Percentiles rank a stretch among this genome's conserved stretches.
These are phyloP conservation scores for Petasospora rhodanensis DNA, from an alignment of 1,139 yeast species.

Conservation along the genomic window DNA sequence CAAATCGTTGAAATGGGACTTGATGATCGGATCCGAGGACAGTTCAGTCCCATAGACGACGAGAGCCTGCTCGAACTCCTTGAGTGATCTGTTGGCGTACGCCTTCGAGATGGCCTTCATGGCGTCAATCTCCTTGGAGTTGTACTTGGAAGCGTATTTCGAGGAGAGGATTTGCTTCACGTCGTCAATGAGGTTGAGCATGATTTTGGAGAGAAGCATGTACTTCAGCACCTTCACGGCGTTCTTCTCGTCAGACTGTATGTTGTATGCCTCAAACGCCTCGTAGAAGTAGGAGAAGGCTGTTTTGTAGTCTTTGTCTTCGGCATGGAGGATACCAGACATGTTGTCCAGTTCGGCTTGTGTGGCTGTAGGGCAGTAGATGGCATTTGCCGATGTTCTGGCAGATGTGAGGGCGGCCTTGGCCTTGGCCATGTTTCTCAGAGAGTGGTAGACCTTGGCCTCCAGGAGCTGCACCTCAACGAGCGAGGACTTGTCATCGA, in stretches of 20 bases:
- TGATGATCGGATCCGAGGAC: conserved; percentile 80
- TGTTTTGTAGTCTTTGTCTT: conserved; percentile 94
- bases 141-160: conserved; percentile 77
- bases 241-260: conserved; percentile 54
- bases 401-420: conserved; percentile 94
- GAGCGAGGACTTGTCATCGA: conserved; percentile 91
- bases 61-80: conserved; percentile 83
- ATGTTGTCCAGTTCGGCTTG: conserved; percentile 95
- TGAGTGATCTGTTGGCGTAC: conserved; percentile 81
- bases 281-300: conserved; percentile 94
- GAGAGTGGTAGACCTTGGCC: conserved; percentile 83
- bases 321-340: conserved; percentile 94
- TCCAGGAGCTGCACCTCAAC: conserved; percentile 95
- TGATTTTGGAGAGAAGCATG: conserved; percentile 87
- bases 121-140: conserved; percentile 75
- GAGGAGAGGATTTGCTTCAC: conserved; percentile 71
- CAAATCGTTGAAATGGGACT: conserved; percentile 87
- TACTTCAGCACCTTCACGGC: conserved; percentile 83
- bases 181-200: conserved; percentile 86
- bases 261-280: conserved; percentile 82
- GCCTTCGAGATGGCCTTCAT: conserved; percentile 93
- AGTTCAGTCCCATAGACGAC: conserved; percentile 69
- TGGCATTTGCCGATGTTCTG: conserved; percentile 92
- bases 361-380: conserved; percentile 89
- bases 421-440: conserved; percentile 88